These are phyloP conservation scores for Acanthochlamys bracteata DNA, from an alignment of 106 monocot species.

Conservation along the genomic window DNA sequence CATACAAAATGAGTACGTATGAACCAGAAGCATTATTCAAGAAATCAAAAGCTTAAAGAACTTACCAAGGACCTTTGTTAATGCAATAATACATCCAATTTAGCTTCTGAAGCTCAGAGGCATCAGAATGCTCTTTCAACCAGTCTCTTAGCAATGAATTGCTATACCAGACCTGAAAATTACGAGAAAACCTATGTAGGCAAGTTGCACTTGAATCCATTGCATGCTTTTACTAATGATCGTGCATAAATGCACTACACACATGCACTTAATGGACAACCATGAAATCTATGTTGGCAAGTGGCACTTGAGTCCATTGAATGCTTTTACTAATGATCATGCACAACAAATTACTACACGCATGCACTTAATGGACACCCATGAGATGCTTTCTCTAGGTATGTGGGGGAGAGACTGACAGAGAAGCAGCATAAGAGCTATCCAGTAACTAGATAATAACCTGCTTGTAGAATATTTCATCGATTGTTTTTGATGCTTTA, in stretches of 20 bases:
- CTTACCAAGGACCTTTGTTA: slow-evolving; percentile 96
- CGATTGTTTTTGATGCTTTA: slow-evolving; percentile 67
- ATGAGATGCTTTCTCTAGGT: too few relatives aligned
- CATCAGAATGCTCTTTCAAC: slow-evolving; percentile 51
- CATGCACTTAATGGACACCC: too few relatives aligned
- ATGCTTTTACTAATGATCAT: too few relatives aligned
- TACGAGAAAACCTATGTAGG: background rate
- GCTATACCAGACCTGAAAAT: slow-evolving; percentile 59
- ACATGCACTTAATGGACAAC: slow-evolving; percentile 1
- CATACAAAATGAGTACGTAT: too few relatives aligned
- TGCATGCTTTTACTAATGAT: too few relatives aligned
- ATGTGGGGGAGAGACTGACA: too few relatives aligned
- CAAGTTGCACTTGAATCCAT: too few relatives aligned
- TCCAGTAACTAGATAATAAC: too few relatives aligned
- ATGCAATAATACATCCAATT: slow-evolving; percentile 92
- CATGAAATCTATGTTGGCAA: slow-evolving; percentile 1
- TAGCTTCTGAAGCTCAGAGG: slow-evolving; percentile 50
- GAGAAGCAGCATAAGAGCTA: too few relatives aligned
- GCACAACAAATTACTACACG: too few relatives aligned
- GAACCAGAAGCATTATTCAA: too few relatives aligned
- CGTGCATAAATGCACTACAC: background rate
- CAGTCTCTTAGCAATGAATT: slow-evolving; percentile 79
- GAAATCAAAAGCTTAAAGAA: background rate
- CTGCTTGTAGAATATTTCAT: slow-evolving; percentile 77
- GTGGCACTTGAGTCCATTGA: too few relatives aligned